Conservation (phyloP, 2,329 filamentous ascomycete genomes). For the Tolypocladium nubicola region DNA sequence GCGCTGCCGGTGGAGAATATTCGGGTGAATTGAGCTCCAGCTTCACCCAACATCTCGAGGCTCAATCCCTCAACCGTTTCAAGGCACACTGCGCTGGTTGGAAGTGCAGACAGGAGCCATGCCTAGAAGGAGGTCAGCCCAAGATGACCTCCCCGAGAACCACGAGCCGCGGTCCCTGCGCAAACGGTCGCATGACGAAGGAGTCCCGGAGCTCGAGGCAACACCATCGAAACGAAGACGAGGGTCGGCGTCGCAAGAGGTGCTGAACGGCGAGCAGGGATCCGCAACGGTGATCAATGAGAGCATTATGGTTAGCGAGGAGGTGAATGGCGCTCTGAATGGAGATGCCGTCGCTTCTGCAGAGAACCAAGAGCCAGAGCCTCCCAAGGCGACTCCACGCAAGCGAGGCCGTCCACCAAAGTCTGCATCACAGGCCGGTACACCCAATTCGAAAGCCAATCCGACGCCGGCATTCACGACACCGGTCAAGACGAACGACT, state of each 20-base stretch:
- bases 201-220: slow-evolving; percentile 14
- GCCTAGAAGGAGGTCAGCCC: slow-evolving; percentile 1
- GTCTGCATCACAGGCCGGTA: slow-evolving; percentile 15
- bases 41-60: neutral
- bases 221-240: slow-evolving; percentile 22
- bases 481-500: slow-evolving; percentile 22
- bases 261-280: neutral
- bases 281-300: neutral
- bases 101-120: slow-evolving; percentile 1
- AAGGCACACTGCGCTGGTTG: neutral
- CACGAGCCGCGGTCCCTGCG: slow-evolving; percentile 3
- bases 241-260: slow-evolving; percentile 6
- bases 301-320: neutral
- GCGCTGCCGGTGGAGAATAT: slow-evolving; percentile 2
- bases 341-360: neutral
- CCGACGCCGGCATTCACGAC: slow-evolving; percentile 24
- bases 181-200: slow-evolving; percentile 16
- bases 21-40: neutral
- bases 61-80: neutral
- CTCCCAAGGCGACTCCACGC: slow-evolving; percentile 17
- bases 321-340: neutral
- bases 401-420: slow-evolving; percentile 19
- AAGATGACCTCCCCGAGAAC: neutral
- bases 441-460: slow-evolving; percentile 25
- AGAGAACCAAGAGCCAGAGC: neutral